Evolutionary conservation across 2,329 filamentous ascomycete genomes (phyloP), one percentile per base, ranked within the genome.

Genomic region (Akanthomyces uredinophilus): DNA sequence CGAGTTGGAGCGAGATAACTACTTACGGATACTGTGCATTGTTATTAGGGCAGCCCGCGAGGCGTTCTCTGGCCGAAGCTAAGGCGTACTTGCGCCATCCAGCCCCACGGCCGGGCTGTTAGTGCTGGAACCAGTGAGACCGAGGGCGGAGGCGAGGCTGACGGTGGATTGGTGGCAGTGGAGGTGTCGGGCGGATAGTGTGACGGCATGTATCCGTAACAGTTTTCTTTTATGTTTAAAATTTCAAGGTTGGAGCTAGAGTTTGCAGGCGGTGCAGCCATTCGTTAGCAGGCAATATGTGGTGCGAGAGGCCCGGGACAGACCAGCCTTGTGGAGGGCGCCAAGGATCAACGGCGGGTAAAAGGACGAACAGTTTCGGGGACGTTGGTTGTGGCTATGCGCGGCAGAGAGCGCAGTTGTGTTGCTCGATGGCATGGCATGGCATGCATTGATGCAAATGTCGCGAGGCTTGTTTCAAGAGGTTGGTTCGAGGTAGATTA

Each of bases 21-120:
- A n/a, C n/a, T n/a, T n/a, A n/a, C n/a, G n/a, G n/a, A n/a, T n/a
- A n/a, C n/a, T n/a, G 32, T 39, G 56, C 46, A 29, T 44, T 52
- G 22, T n/a, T n/a, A n/a, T n/a, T n/a, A n/a, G 46, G 14, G 20
- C 20, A 24, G 14, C 22, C 22, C 16, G 35, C 18, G 56, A 59
- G 56, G 56, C 56, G 56, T 52, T 59, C 43, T 57, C 46, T 29
- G 35, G 18, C 18, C 13, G 22, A 52, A 60, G 44, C 47, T 51
- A 35, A 58, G 56, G 56, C 47, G 46, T 16, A 60, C 47, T 60
- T 43, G 32, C 7, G 56, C 22, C 24, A 14, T 20, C 10, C 11
- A 50, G 56, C 56, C 47, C 56, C 56, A 51, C 56, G 56, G 24
- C 22, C 18, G 35, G 56, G 46, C 44, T 24, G 16, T 14, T 50